Evolutionary conservation across 2,329 filamentous ascomycete genomes (phyloP).

Genomic region (Myotisia sp.): DNA sequence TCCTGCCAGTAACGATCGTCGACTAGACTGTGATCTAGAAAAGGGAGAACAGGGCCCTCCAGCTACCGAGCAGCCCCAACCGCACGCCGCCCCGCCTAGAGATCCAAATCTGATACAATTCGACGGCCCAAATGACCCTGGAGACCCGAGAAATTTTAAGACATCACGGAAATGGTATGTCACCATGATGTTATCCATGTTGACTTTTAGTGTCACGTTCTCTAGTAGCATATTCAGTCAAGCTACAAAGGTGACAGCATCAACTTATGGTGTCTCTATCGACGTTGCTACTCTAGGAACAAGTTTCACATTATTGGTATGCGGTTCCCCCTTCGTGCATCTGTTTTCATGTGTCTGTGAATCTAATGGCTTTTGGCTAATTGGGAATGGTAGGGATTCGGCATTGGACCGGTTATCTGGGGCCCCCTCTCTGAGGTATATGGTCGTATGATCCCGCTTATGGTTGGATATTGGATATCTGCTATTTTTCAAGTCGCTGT

Average conservation of each 20-base stretch:
- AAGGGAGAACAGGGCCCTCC: background rate
- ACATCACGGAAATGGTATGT: slow-evolving; percentile 33
- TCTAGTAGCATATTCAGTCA: slow-evolving; percentile 34
- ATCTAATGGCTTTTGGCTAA: background rate
- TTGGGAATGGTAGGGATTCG: slow-evolving; percentile 19
- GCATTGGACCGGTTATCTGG: slow-evolving; percentile 28
- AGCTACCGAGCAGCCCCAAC: background rate
- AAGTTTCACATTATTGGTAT: slow-evolving; percentile 33
- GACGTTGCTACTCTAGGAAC: slow-evolving; percentile 39
- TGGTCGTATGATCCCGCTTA: slow-evolving; percentile 37
- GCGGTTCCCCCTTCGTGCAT: too few species aligned
- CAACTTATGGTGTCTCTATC: slow-evolving; percentile 32
- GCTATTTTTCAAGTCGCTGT: slow-evolving; percentile 43
- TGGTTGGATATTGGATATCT: slow-evolving; percentile 36
- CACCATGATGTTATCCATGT: slow-evolving; percentile 27
- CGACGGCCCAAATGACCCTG: slow-evolving; percentile 58
- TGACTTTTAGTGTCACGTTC: slow-evolving; percentile 37
- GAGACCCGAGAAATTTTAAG: slow-evolving; percentile 57
- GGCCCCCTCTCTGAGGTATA: slow-evolving; percentile 36
- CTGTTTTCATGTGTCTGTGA: too few species aligned
- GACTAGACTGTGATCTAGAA: slow-evolving; percentile 4
- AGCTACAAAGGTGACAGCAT: slow-evolving; percentile 27
- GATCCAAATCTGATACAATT: slow-evolving; percentile 48
- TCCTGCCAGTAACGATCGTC: too few species aligned
- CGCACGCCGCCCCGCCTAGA: background rate